These are phyloP conservation scores for Coniochaeta ligniaria DNA, from an alignment of 2,329 filamentous ascomycete species.

Conservation along the genomic window DNA sequence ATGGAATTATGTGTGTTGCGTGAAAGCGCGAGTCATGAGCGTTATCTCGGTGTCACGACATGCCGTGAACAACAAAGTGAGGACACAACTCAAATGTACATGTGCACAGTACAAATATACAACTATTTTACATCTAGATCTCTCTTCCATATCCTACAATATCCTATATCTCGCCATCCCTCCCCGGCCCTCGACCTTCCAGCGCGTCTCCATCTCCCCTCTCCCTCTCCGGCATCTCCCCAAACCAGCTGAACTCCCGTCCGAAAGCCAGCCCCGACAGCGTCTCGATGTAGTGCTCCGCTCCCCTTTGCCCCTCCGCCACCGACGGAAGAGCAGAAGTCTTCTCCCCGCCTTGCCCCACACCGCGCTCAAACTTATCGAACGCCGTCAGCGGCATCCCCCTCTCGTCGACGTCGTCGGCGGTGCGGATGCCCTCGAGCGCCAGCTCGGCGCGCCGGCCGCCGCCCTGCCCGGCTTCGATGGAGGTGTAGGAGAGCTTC, in stretches of 20 bases:
- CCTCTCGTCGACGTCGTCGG: not conserved
- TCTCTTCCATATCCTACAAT: not conserved
- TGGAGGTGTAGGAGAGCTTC: slow-evolving; percentile 41
- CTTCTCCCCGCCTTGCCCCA: not conserved
- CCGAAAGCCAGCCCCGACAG: not conserved
- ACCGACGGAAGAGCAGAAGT: not conserved
- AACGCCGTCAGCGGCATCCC: not conserved
- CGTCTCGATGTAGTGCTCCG: not conserved
- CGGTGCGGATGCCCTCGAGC: slow-evolving; percentile 26
- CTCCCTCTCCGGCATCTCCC: not conserved
- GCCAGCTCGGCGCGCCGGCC: slow-evolving; percentile 44
- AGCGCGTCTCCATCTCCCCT: not conserved
- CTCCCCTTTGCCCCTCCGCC: not conserved
- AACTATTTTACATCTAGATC: too few species aligned
- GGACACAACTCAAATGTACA: too few species aligned
- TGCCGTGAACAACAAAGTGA: too few species aligned
- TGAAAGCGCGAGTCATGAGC: too few species aligned
- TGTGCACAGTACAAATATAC: too few species aligned
- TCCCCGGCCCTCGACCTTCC: too few species aligned
- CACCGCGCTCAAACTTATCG: not conserved
- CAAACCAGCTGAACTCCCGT: not conserved
- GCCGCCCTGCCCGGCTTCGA: slow-evolving; percentile 43
- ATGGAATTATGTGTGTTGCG: too few species aligned
- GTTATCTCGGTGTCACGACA: too few species aligned
- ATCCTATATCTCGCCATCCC: not conserved